Base-by-base conservation (phyloP, 2,329 filamentous ascomycete genomes). In the Ceratocystis ficicola region DNA sequence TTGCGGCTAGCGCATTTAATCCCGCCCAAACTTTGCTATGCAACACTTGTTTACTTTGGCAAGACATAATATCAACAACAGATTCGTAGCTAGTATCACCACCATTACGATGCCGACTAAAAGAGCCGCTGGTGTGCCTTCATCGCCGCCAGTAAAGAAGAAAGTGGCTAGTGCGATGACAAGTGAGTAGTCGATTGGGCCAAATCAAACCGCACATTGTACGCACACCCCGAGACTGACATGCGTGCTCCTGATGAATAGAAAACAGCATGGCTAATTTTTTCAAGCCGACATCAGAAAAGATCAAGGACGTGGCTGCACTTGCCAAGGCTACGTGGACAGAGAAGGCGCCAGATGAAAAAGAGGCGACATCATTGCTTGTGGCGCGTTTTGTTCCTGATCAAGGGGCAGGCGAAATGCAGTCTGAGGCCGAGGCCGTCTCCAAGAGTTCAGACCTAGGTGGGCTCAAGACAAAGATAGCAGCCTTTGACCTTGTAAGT, bases 201-300 rank as follows among this genome's bases (percentile, higher is more conserved):
- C 22, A 17, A 15, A 32, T 5, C 15, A 50, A 22, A 50, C 8
- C 46, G 22, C 8, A 20, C 17, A 50, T 20, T 22, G 22, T 20
- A 50, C 46, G 22, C 17, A 22, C 46, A 50, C 15, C n/a, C 10
- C 17, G 7, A 22, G 46, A 50, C 46, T 50, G 46, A 50, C 46
- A n/a, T 12, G 46, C 5, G 3, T 41, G 36, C 2, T 8, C 48
- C 12, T 15, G 28, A 25, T n/a, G 30, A 10, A 3, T 69, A 89
- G 87, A 85, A 73, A 84, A 76, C 68, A 84, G 87, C 1, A 84
- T 95, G 1, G 83, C 88, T 22, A 90, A 83, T 65, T 97, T 97
- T 78, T 97, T 97, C 76, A 95, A 86, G 0, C 92, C 92, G 0
- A 73, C 82, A 0, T 96, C 91, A 0, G 84, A 96, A 74, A 96